These are phyloP conservation scores for Stropharia rugosoannulata DNA, from an alignment of 768 basidiomycete genomes.

Conservation along the genomic window DNA sequence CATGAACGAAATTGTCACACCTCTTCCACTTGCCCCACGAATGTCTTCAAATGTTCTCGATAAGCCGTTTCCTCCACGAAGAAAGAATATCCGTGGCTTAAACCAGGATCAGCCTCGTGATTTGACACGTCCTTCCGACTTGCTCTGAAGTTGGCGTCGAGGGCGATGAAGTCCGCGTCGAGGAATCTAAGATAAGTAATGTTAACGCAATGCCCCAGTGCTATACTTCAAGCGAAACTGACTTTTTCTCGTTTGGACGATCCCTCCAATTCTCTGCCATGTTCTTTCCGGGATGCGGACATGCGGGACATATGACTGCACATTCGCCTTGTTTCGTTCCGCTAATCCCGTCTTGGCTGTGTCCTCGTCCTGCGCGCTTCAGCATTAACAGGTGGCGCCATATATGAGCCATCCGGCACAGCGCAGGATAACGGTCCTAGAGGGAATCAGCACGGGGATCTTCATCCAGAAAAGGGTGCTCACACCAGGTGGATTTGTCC, in stretches of 20 bases:
- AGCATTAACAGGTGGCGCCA: conserved; percentile 21
- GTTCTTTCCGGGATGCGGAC: conserved; percentile 28
- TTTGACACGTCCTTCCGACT: not conserved
- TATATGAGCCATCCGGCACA: conserved; percentile 21
- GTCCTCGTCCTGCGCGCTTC: conserved; percentile 24
- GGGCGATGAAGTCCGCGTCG: not conserved
- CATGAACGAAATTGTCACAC: not conserved
- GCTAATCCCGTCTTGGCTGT: conserved; percentile 15
- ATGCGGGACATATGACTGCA: conserved; percentile 30
- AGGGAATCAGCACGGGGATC: not conserved
- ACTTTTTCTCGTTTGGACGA: conserved; percentile 9
- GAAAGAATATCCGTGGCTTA: not conserved
- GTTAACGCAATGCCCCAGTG: not conserved
- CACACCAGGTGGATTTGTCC: conserved; percentile 13
- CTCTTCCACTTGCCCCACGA: not conserved
- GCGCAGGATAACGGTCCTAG: conserved; percentile 27
- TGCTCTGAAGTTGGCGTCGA: not conserved
- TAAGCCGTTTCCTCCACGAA: not conserved
- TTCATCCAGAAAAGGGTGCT: not conserved
- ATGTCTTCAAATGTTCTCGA: not conserved
- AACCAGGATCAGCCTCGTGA: not conserved
- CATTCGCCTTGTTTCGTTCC: conserved; percentile 21
- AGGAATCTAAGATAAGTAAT: not conserved
- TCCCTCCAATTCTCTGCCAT: conserved; percentile 21
- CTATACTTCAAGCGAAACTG: not conserved